Evolutionary conservation across 83 land plant genomes (phyloP), one percentile per base, ranked within the genome.

Genomic region (Picea abies): DNA sequence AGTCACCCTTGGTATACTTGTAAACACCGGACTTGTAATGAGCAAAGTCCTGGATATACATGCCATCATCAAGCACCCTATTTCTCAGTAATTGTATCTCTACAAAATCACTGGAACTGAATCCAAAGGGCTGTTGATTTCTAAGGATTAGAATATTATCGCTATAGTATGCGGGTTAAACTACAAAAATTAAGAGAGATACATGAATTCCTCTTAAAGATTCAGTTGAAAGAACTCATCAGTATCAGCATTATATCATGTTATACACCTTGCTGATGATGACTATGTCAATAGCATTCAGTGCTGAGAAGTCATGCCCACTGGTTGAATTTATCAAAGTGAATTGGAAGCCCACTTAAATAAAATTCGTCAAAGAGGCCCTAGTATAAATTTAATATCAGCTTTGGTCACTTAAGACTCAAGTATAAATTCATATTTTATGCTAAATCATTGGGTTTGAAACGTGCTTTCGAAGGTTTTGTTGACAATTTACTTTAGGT

Each of bases 1-100:
- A 88, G 39, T 83, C 89, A 68, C 99, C 99, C 8, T 91, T 85
- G n/a, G 92, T 69, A 84, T 96, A 92, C 80, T 89, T 91, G 91
- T 97, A 97, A 47, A 97, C 97, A 14, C 98, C 99, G 16, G 98
- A 91, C 69, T 96, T 93, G 83, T 97, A 97, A 72, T 96, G 94
- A 60, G 99, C 99, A 86, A 97, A 97, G 87, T 97, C 98, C 98
- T 97, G 90, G 70, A 81, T 52, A n/a, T 70, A 39, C 23, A 70
- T 19, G 19, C 73, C 32, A 19, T 39, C 70, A 68, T 29, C 71
- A 12, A 68, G 19, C 11, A 29, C 39, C 75, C 49, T 14, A 19
- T 70, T 19, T 70, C 22, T 70, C 41, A 70, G 56, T 52, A 52
- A 52, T 10, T 52, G 52, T 7, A 70, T 7, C 29, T 35, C 20